Evolutionary conservation across 148 eudicot species (phyloP), one percentile per base, ranked within the genome.

Genomic region (Nyssa sinensis): DNA sequence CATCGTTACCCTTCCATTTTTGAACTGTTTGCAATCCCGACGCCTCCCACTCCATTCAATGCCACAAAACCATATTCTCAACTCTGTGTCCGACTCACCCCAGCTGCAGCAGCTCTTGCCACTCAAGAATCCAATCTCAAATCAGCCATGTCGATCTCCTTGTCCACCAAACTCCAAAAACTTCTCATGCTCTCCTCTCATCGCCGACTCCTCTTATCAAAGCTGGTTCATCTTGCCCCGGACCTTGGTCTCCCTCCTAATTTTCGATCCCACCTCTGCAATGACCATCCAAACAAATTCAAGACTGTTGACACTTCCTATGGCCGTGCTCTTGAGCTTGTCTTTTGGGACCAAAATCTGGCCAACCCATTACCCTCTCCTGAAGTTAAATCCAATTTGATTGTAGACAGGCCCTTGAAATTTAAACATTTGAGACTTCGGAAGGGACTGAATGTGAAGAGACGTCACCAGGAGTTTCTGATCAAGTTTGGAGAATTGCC

Each of bases 301-400:
- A 90, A 86, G 83, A 84, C 74, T 12, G 90, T 95, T 49, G 91
- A 92, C 79, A 95, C 99, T 28, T 95, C 99, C 2, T 95, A 92
- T 81, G 99, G 97, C 4, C 97, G 88, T 74, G 93, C 96, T 0
- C 94, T 95, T 66, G 96, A 95, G 82, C 97, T 95, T 73, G 94
- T 90, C 11, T 73, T 87, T 1, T 92, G 96, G 91, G 91, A 95
- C 65, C 73, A 80, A 30, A 44, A 69, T 49, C 77, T 95, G 68
- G 97, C 91, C 7, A 64, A 65, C 11, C 79, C 77, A 21, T 75
- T 86, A 47, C 91, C 84, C 10, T 73, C 78, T 39, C 57, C 82
- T 55, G 89, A 79, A 66, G 79, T 34, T 35, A 76, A 72, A n/a
- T 21, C 72, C 11, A 86, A 84, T 19, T 76, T 92, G 76, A 90